Base-by-base conservation (phyloP, 306 rosid species). In the Rosa multiflora region DNA sequence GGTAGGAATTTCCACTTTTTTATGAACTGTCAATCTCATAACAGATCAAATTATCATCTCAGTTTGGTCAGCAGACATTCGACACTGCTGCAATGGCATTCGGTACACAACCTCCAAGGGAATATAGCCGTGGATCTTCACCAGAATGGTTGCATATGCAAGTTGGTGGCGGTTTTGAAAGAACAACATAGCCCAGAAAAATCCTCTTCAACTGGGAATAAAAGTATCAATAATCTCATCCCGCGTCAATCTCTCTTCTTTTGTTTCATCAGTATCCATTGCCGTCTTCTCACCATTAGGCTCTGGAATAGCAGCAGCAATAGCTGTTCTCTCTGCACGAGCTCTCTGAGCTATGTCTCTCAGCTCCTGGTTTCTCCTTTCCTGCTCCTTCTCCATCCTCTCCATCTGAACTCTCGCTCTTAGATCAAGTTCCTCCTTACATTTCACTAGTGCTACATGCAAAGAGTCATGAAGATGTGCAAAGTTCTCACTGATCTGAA, bases 61-160 rank as follows among this genome's bases (percentile, higher is more conserved):
- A 88, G 94, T 90, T 81, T 78, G 90, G 90, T 72, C 92, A 86
- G 73, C 98, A 94, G 75, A 72, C 97, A 74, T 94, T 88, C 42
- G 97, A 89, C 59, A 73, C 88, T 39, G 69, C 82, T 70, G 88
- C 90, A 51, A 73, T 92, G 78, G 88, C 92, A 42, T 92, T 89
- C 40, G 81, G 86, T 35, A 86, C 96, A 64, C 97, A 92, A 83
- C 88, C 92, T 49, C 61, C 90, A 43, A 86, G 97, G 88, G 97
- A 92, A 61, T 90, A 84, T 66, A 88, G 88, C 80, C 89, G 92
- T 1, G 93, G 94, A 37, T 83, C 94, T 40, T 90, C 98, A 5
- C 96, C 98, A 0, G 93, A 94, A 58, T 94, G 97, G 98, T 79
- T 94, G 84, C 98, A 94, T 72, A 94, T 94, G 98, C 98, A 94